Evolutionary conservation across 768 basidiomycete species (phyloP).

Genomic region (Suillus plorans): DNA sequence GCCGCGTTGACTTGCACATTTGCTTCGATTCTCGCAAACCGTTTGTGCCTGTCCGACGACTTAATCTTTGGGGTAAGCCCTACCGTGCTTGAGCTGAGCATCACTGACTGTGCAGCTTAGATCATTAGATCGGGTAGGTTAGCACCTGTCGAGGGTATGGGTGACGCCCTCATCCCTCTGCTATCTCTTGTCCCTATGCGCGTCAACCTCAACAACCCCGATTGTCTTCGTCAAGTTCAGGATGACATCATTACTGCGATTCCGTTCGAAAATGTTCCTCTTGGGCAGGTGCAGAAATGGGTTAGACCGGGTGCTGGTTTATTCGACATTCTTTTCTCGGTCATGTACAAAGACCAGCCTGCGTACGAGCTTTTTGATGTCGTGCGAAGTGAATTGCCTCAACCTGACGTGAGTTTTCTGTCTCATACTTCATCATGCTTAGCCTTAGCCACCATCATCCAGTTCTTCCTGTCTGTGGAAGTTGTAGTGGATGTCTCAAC

Average conservation of each 20-base stretch:
- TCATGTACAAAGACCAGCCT: conserved; percentile 25
- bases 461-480: conserved; percentile 26
- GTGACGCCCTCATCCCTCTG: conserved; percentile 24
- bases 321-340: conserved; percentile 33
- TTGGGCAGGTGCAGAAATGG: conserved; percentile 33
- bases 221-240: conserved; percentile 22
- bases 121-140: conserved; percentile 32
- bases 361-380: conserved; percentile 23
- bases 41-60: conserved; percentile 25
- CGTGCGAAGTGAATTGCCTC: conserved; percentile 28
- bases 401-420: conserved; percentile 28
- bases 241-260: conserved; percentile 26
- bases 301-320: conserved; percentile 22
- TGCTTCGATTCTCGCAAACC: conserved; percentile 24
- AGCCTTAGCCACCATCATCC: not conserved
- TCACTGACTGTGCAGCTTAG: conserved; percentile 12
- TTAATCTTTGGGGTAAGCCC: conserved; percentile 32
- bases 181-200: conserved; percentile 30
- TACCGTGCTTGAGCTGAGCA: not conserved
- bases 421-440: not conserved
- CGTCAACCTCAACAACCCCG: conserved; percentile 16
- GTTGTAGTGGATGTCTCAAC: conserved; percentile 23
- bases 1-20: conserved; percentile 30
- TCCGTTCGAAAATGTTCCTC: conserved; percentile 30
- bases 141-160: conserved; percentile 24